Evolutionary conservation across 805 yeast genomes (phyloP).

Genomic region (Kodamaea sagamina): DNA sequence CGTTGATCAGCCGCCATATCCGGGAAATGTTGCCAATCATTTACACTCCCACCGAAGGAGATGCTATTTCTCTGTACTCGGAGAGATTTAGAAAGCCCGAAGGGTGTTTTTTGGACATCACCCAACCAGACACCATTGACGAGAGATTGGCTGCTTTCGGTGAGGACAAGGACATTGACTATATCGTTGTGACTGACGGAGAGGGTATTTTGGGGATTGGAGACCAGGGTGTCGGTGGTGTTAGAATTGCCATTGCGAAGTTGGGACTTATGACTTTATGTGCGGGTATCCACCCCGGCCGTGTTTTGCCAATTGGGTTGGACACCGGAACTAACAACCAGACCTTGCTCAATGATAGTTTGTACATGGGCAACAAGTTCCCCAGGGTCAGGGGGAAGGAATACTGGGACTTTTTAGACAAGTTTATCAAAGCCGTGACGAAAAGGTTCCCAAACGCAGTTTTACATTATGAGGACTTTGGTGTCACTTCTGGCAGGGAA

Average conservation of each 20-base stretch:
- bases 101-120: constrained; percentile 90
- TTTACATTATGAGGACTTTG: constrained; percentile 95
- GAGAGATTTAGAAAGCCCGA: constrained; percentile 92
- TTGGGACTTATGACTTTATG: constrained; percentile 94
- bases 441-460: constrained; percentile 86
- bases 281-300: constrained; percentile 95
- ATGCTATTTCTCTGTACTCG: constrained; percentile 91
- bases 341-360: constrained; percentile 72
- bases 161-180: constrained; percentile 86
- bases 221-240: constrained; percentile 97
- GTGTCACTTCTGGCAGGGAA: constrained; percentile 85
- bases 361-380: constrained; percentile 90
- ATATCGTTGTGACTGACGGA: constrained; percentile 92
- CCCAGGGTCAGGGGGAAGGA: constrained; percentile 82
- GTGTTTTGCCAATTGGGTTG: constrained; percentile 85
- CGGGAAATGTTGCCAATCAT: constrained; percentile 84
- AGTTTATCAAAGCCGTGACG: constrained; percentile 70
- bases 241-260: constrained; percentile 89
- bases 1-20: constrained; percentile 82
- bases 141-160: constrained; percentile 77
- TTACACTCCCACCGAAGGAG: constrained; percentile 91
- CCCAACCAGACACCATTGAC: constrained; percentile 77
- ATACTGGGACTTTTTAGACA: constrained; percentile 82
- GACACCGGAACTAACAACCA: constrained; percentile 95
- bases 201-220: constrained; percentile 98